Conservation (phyloP, 2,329 filamentous ascomycete species). For the Parastagonospora nodorum region DNA sequence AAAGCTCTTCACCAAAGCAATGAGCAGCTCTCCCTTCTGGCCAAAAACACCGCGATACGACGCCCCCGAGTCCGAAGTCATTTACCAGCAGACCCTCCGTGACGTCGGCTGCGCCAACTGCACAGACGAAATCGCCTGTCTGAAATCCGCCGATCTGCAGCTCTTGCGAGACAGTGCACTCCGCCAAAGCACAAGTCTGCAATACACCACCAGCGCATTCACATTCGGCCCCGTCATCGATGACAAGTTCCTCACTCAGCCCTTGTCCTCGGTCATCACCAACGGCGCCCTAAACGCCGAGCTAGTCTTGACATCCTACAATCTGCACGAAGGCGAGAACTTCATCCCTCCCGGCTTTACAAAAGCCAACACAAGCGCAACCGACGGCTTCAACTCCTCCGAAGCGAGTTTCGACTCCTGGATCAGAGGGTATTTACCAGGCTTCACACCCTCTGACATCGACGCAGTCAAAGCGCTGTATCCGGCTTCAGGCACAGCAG, state of each 20-base stretch:
- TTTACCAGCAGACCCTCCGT: conserved; percentile 55
- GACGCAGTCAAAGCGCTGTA: conserved; percentile 53
- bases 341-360: conserved; percentile 61
- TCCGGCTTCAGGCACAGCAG: conserved; percentile 53
- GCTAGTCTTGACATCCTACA: conserved; percentile 62
- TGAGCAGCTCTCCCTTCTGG: conserved; percentile 63
- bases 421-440: conserved; percentile 61
- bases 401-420: conserved; percentile 57
- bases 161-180: conserved; percentile 59
- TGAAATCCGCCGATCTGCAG: conserved; percentile 61
- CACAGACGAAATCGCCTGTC: conserved; percentile 56
- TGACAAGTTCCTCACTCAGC: conserved; percentile 55
- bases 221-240: conserved; percentile 68
- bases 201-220: conserved; percentile 61
- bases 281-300: conserved; percentile 52
- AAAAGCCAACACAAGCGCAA: conserved; percentile 28
- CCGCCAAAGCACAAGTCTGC: conserved; percentile 54
- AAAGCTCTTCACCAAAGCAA: conserved; percentile 56
- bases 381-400: conserved; percentile 57
- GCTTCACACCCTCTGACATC: conserved; percentile 49
- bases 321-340: conserved; percentile 66
- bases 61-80: conserved; percentile 55
- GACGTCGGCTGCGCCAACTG: conserved; percentile 53
- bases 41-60: conserved; percentile 63
- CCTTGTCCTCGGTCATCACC: conserved; percentile 53